Evolutionary conservation across 164 flowering plant genomes (phyloP).

Genomic region (Piper longum): DNA sequence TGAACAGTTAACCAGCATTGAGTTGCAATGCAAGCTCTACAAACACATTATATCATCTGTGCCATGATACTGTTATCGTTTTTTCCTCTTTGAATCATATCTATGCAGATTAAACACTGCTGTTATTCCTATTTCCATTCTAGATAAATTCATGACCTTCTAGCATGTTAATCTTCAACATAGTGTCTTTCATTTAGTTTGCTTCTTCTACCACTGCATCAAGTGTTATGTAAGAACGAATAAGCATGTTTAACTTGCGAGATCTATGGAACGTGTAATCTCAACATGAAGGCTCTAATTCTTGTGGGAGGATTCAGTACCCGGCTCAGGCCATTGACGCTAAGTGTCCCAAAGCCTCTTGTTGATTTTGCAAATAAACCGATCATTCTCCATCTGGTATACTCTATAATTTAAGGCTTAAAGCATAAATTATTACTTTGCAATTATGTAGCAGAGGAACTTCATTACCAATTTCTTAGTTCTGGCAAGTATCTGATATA

Average conservation of each 20-base stretch:
- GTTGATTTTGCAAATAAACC: slow-evolving; percentile 99
- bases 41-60: no score
- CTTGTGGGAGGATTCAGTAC: slow-evolving; percentile 99
- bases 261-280: slow-evolving; percentile 8
- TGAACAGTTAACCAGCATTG: no score
- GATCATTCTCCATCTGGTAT: slow-evolving; percentile 97
- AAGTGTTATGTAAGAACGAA: slow-evolving; percentile 6
- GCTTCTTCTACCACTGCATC: neutral
- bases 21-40: no score
- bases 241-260: slow-evolving; percentile 10
- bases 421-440: no score
- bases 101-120: no score
- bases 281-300: slow-evolving; percentile 94
- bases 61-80: no score
- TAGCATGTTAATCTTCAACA: no score
- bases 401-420: neutral
- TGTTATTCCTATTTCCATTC: no score
- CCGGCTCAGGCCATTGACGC: slow-evolving; percentile 94
- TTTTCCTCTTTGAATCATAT: no score
- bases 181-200: neutral
- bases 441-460: neutral
- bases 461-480: neutral
- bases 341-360: slow-evolving; percentile 93
- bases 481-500: no score
- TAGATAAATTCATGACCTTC: no score